phyloP scores from a whole-genome alignment of 768 basidiomycete genomes.

The Mycena polygramma region DNA sequence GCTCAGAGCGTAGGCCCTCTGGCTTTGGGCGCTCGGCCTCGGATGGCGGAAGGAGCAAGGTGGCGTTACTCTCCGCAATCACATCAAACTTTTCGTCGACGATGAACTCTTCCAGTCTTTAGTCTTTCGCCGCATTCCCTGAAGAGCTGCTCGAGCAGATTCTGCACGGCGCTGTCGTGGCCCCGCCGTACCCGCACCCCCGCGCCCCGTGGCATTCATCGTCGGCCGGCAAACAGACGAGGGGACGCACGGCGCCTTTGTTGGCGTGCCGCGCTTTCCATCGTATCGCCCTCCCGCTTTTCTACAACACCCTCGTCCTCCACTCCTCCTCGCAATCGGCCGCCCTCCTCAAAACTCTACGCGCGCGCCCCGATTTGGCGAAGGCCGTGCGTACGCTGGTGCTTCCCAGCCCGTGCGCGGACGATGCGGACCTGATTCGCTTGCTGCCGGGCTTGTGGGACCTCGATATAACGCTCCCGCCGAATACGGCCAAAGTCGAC shows the following conservation, averaged over 20 bases:
- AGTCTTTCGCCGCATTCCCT: slow-evolving; percentile 41
- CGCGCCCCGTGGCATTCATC: slow-evolving; percentile 44
- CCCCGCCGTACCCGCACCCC: slow-evolving; percentile 36
- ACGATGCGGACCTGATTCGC: slow-evolving; percentile 54
- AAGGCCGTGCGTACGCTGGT: slow-evolving; percentile 56
- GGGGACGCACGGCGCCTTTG: slow-evolving; percentile 54
- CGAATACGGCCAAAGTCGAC: slow-evolving; percentile 9
- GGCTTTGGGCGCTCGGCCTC: too few relatives aligned
- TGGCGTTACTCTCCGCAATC: too few relatives aligned
- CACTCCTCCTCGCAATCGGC: slow-evolving; percentile 54
- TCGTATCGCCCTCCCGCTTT: slow-evolving; percentile 60
- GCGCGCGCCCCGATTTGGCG: slow-evolving; percentile 52
- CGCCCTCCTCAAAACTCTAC: slow-evolving; percentile 55
- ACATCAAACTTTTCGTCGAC: too few relatives aligned
- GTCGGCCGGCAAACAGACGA: slow-evolving; percentile 5
- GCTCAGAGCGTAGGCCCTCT: too few relatives aligned
- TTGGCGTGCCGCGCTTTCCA: slow-evolving; percentile 55
- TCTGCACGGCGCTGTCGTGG: slow-evolving; percentile 48
- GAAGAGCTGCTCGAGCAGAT: slow-evolving; percentile 62
- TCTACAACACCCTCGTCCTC: slow-evolving; percentile 56
- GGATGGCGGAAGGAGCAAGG: too few relatives aligned
- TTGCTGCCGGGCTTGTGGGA: slow-evolving; percentile 29
- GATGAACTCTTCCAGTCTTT: too few relatives aligned
- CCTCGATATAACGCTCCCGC: slow-evolving; percentile 54
- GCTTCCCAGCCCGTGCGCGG: slow-evolving; percentile 56